A percentile compares a stretch with the other conserved stretches of the same genome.
Evolutionary conservation across 176 grass and related monocot species (phyloP).

Genomic region (Ensete ventricosum): DNA sequence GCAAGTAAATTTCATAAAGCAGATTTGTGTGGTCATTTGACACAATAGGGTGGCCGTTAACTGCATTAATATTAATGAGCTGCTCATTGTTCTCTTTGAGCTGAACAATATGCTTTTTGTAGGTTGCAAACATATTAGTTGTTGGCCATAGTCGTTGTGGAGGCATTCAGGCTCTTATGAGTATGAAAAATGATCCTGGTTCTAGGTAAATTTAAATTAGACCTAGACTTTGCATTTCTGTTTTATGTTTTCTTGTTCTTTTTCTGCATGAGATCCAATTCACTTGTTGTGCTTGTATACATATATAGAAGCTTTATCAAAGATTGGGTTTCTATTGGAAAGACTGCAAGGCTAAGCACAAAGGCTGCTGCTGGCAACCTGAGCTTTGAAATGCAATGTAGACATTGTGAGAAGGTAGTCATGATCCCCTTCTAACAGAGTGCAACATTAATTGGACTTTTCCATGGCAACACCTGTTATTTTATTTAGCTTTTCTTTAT

Average conservation of each 20-base stretch:
- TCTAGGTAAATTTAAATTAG: conserved; percentile 35
- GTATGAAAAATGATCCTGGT: conserved; percentile 49
- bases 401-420: conserved; percentile 84
- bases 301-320: conserved; percentile 58
- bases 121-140: conserved; percentile 75
- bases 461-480: neutral
- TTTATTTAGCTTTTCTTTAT: no score
- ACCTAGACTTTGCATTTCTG: conserved; percentile 8
- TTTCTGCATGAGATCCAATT: neutral
- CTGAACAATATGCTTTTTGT: conserved; percentile 21
- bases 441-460: neutral
- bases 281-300: neutral
- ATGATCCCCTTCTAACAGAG: conserved; percentile 1
- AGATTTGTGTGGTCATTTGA: neutral
- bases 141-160: conserved; percentile 90
- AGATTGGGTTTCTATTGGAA: conserved; percentile 76
- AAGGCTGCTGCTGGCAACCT: conserved; percentile 85
- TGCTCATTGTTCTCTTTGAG: neutral
- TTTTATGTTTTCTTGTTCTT: conserved; percentile 24
- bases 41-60: neutral
- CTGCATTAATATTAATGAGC: neutral
- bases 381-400: conserved; percentile 79
- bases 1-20: conserved; percentile 16
- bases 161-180: conserved; percentile 90
- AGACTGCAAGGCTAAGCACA: conserved; percentile 74